Evolutionary conservation across 441 rosid species (phyloP), one percentile per base, ranked within the genome.

Genomic region (Sinapis alba): DNA sequence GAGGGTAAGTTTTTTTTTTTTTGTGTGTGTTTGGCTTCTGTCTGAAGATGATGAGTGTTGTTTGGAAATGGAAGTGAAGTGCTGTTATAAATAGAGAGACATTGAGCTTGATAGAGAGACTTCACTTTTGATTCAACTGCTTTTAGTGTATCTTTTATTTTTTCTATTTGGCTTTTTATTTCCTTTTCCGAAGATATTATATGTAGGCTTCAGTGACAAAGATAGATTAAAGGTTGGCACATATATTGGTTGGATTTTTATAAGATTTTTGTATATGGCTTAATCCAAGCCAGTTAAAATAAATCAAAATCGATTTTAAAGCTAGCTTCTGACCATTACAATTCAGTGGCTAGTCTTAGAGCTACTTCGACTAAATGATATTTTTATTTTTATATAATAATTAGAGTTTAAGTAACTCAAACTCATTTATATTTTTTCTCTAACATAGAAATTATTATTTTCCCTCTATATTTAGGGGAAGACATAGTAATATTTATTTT

Each of bases 71-170:
- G 62, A 75, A 62, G 71, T 60, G 78, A 69, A 65, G 80, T 34
- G 58, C 67, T 71, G 67, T 70, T 74, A 69, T 79, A 79, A 64
- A 64, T 54, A 72, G 75, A 73, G 69, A 75, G 67, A 63, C 71
- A 69, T 11, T 19, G 43, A 54, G 53, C 61, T 7, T 32, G 62
- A 34, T 62, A 61, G 57, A 38, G 81, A 72, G 65, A 62, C 73
- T 67, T 78, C 73, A 38, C 78, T 72, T 78, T 67, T 65, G 41
- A 66, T 78, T 60, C 77, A 78, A 72, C 78, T 73, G 75, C 78
- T 78, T 84, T 62, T 36, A 54, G 53, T 68, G 47, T 51, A 27
- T 26, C 51, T 68, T 71, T 62, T 71, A 9, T 70, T 73, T 61
- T 26, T 72, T 26, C 56, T 63, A 23, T 43, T 77, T 74, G 9